Evolutionary conservation across 2,329 filamentous ascomycete genomes (phyloP).

Genomic region (Fusarium neocosmosporiellum): DNA sequence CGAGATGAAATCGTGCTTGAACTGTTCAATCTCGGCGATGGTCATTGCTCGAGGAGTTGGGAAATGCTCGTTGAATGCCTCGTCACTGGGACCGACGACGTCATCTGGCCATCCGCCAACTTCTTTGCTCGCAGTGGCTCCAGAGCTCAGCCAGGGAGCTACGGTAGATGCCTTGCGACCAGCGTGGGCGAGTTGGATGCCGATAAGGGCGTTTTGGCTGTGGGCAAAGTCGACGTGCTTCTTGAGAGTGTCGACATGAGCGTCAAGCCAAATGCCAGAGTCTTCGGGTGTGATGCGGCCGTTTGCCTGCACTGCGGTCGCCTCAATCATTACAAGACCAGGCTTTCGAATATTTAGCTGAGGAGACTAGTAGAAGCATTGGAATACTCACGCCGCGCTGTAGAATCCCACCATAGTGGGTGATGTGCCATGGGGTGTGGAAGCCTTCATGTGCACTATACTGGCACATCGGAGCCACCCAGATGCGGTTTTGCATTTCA

Average conservation of each 20-base stretch:
- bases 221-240: slow-evolving; percentile 74
- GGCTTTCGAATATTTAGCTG: slow-evolving; percentile 46
- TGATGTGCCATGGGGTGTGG: slow-evolving; percentile 76
- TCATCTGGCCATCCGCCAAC: slow-evolving; percentile 64
- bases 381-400: slow-evolving; percentile 66
- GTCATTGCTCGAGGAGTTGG: slow-evolving; percentile 74
- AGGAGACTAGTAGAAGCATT: neutral
- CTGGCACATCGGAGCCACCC: slow-evolving; percentile 60
- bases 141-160: slow-evolving; percentile 65
- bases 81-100: slow-evolving; percentile 58
- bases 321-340: slow-evolving; percentile 75
- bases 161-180: slow-evolving; percentile 67
- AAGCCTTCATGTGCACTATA: slow-evolving; percentile 65
- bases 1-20: slow-evolving; percentile 70
- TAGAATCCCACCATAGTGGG: slow-evolving; percentile 78
- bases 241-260: slow-evolving; percentile 70
- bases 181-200: slow-evolving; percentile 77
- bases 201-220: slow-evolving; percentile 73
- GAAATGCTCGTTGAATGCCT: slow-evolving; percentile 69
- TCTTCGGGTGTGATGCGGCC: slow-evolving; percentile 80
- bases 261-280: slow-evolving; percentile 76
- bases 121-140: slow-evolving; percentile 59
- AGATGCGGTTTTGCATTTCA: slow-evolving; percentile 59
- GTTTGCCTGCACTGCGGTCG: slow-evolving; percentile 73
- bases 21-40: slow-evolving; percentile 69